phyloP scores from a whole-genome alignment of 352 stramenopile species.

The Pythium aristosporum region DNA sequence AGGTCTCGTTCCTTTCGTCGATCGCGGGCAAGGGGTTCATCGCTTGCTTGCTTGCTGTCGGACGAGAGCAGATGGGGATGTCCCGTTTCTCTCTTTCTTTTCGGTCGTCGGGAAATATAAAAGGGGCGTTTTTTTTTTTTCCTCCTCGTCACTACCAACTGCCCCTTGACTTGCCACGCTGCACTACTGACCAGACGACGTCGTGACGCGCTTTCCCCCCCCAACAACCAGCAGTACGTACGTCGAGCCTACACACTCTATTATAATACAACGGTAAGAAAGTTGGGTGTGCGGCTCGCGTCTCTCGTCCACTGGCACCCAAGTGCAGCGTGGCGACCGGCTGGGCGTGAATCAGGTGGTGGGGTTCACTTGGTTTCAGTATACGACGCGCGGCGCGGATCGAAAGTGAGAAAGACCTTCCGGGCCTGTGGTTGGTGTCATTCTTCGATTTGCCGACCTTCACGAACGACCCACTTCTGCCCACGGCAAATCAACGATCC shows the following conservation, averaged over 20 bases:
- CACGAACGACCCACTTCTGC: too few relatives aligned
- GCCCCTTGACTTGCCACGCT: too few relatives aligned
- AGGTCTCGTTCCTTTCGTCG: too few relatives aligned
- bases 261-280: too few relatives aligned
- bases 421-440: conserved; percentile 1
- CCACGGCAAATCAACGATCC: conserved; percentile 11
- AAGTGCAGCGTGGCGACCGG: background rate
- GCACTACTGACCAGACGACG: conserved; percentile 16
- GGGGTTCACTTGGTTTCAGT: conserved; percentile 16
- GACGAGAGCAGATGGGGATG: background rate
- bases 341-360: conserved; percentile 13
- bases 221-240: too few relatives aligned
- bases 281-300: conserved; percentile 12
- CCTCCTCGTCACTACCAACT: conserved; percentile 11
- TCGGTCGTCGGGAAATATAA: too few relatives aligned
- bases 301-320: conserved; percentile 4
- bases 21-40: too few relatives aligned
- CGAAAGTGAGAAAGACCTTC: too few relatives aligned
- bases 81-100: conserved; percentile 3
- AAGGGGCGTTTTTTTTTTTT: background rate
- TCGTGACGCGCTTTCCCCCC: conserved; percentile 10
- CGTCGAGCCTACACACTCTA: too few relatives aligned
- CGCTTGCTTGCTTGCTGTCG: conserved; percentile 16
- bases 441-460: conserved; percentile 11
- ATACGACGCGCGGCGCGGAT: background rate